Conservation (phyloP, 495 filamentous ascomycete species). For the Neurospora sp. region DNA sequence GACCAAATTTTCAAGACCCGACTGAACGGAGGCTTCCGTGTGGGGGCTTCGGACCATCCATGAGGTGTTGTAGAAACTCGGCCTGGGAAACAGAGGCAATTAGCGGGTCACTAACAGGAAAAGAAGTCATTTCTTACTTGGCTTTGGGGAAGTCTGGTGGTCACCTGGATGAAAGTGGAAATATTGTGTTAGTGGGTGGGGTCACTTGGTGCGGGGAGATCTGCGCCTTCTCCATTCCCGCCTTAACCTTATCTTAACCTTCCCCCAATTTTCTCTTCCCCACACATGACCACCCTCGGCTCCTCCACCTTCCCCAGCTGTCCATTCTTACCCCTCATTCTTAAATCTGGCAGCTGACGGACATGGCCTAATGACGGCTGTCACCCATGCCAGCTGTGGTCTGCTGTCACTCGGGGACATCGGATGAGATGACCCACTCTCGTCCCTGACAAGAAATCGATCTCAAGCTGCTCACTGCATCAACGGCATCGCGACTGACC, state of each 20-base stretch:
- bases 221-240: not conserved
- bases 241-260: not conserved
- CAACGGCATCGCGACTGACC: not conserved
- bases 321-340: not conserved
- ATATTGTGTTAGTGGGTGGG: not conserved
- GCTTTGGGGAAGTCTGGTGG: not conserved
- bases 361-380: not conserved
- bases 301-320: not conserved
- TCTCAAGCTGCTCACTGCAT: not conserved
- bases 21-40: not conserved
- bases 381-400: not conserved
- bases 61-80: not conserved
- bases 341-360: not conserved
- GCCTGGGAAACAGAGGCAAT: not conserved
- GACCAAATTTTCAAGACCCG: not conserved
- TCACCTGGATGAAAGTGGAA: not conserved
- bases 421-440: not conserved
- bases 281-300: not conserved
- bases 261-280: not conserved
- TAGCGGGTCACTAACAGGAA: not conserved
- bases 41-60: not conserved
- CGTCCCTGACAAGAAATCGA: too few species aligned
- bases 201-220: not conserved
- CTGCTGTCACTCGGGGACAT: not conserved
- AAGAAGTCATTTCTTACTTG: not conserved